Evolutionary conservation across 2,329 filamentous ascomycete species (phyloP), one percentile per base, ranked within the genome.

Genomic region (Metarhizium rileyi): DNA sequence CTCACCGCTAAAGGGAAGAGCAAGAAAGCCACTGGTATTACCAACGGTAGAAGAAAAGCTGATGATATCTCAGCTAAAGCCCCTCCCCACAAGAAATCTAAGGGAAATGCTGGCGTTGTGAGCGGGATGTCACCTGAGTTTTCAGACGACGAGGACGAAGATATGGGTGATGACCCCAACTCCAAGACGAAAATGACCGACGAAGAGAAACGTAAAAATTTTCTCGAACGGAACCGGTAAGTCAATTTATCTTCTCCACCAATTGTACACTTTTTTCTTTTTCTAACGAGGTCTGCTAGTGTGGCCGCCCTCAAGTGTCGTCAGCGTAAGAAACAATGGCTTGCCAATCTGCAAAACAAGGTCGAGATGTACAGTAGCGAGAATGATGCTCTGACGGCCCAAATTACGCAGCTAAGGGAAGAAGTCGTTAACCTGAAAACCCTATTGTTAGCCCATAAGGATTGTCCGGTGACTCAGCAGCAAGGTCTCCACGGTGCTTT

Each of bases 261-360:
- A 26, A 3, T 16, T 36, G 8, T 22, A 28, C 22, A 3, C 5
- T 35, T 22, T 22, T 4, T 12, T 26, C 56, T 22, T 22, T 4
- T 12, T 26, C 56, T 53, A 54, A 54, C 53, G 14, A 18, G 25
- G 6, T 10, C 2, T 12, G 18, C 10, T 40, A 96, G 93, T 64
- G 90, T 98, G 56, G 93, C 93, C 54, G 93, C 93, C 3, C 75
- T 98, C 52, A 98, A 98, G 65, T 98, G 93, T 68, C 86, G 93
- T 53, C 93, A 98, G 67, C 82, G 93, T 20, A 98, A 98, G 77
- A 98, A 98, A 77, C 93, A 97, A 65, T 98, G 93, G 93, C 79
- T 97, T 51, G 87, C 87, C 28, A 97, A 95, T 58, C 77, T 98
- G 1, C 93, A 98, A 66, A 81, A 81, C 50, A 97, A 97, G 68